Evolutionary conservation across 257 asterid species (phyloP), one percentile per base, ranked within the genome.

Genomic region (Dorcoceras hygrometricum): DNA sequence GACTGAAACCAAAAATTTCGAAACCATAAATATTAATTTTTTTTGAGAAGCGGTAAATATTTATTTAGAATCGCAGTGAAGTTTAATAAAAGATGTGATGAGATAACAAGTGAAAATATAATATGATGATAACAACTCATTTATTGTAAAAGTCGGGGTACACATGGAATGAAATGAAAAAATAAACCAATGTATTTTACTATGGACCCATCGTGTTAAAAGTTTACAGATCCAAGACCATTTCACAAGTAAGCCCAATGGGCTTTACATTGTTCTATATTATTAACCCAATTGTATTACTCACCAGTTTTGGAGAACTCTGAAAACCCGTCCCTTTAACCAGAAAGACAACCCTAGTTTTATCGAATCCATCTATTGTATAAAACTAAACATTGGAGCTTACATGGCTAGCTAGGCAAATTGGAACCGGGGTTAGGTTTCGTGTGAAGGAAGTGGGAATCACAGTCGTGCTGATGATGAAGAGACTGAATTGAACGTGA

Each of bases 401-500:
- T 22, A 46, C 43, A 22, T 54, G 27, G 23, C 5, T 54, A 31
- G 63, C 6, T 2, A 31, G 59, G 67, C 66, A 29, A 22, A 68
- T 19, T 20, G 6, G 59, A 59, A 50, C 74, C 82, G 80, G 90
- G 92, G 90, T 82, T 85, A 83, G 92, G 92, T 87, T 83, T 83
- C 76, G n/a, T 69, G 71, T 16, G 0, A 24, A 23, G 24, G 22
- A 31, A 59, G 56, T 23, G 55, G 20, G 36, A 56, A 9, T 64
- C 24, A 31, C 73, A 61, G 54, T 31, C 59, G 75, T 67, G 62
- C 71, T 79, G 80, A 68, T 75, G 90, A 75, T 51, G 89, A 73
- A 61, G 80, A 76, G 34, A 62, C 60, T 58, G 55, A 71, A 1
- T 62, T 78, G 23, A 66, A 65, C 72, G 62, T 72, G 68, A 79